Evolutionary conservation across 1,284 basidiomycete genomes (phyloP), one percentile per base, ranked within the genome.

Genomic region (Pseudozyma sp.): DNA sequence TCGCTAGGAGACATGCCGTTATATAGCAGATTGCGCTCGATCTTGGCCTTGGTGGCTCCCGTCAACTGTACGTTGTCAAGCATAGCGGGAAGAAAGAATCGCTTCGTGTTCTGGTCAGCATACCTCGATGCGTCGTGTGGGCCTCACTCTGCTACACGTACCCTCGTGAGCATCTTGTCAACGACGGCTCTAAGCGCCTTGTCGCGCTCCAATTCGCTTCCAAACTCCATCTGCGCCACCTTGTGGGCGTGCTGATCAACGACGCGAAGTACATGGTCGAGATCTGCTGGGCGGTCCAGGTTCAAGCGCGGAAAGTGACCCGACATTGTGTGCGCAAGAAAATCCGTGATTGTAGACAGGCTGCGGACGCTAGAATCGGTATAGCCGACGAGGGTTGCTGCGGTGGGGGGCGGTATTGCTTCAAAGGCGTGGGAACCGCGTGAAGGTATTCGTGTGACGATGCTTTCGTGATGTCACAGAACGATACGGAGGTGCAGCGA

Each of bases 171-270:
- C 51, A 61, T 53, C 54, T 73, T 73, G 43, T 61, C 57, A 9
- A 73, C 65, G 17, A 59, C 40, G 1, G 53, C 60, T 34, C 59
- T 73, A 14, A 73, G 45, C 54, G 65, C 57, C 54, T 68, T 68
- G 51, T 73, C 65, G 14, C 60, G 51, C 35, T 68, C 65, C 0
- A 73, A 51, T 34, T 63, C 70, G 44, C 61, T 73, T 16, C 70
- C 70, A 16, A 73, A 73, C 54, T 73, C 70, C 70, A 73, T 73
- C 30, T 73, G 70, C 4, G 70, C 70, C 11, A 73, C 61, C 48
- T 73, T 73, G 57, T 53, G 49, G 31, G 65, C 65, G 43, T 73
- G 64, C n/a, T 57, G 46, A 30, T 65, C 42, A 35, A 73, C 54
- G 4, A 45, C 56, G 1, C 46, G 46, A 42, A 73, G 59, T 29